A percentile compares a stretch with the other conserved stretches of the same genome.
Conservation (phyloP, 805 yeast genomes). For the Yarrowia sp. region DNA sequence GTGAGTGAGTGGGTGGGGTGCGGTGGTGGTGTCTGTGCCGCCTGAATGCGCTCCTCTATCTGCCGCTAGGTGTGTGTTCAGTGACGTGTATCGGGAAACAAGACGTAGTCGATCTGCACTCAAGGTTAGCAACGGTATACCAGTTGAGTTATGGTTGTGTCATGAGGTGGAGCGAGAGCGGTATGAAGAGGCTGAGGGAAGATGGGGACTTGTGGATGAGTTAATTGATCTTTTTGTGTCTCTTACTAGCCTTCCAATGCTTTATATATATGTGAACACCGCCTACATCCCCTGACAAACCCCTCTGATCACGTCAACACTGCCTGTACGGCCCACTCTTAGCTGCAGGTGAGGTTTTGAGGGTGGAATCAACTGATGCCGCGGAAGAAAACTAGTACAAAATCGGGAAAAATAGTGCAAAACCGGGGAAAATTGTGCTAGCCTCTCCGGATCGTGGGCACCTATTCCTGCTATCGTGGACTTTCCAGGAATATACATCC, state of each 20-base stretch:
- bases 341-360: background rate
- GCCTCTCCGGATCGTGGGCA: background rate
- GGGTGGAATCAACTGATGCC: background rate
- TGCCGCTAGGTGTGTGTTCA: background rate
- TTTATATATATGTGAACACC: background rate
- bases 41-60: background rate
- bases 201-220: background rate
- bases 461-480: background rate
- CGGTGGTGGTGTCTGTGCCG: background rate
- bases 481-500: too few species aligned
- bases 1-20: background rate
- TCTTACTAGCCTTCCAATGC: background rate
- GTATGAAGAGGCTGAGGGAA: background rate
- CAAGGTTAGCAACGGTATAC: constrained; percentile 17
- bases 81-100: constrained; percentile 5
- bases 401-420: background rate
- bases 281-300: background rate
- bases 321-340: background rate
- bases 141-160: constrained; percentile 4
- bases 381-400: background rate
- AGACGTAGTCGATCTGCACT: constrained; percentile 13
- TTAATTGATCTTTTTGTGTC: too few species aligned
- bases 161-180: background rate
- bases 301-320: background rate
- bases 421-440: background rate